Conservation (phyloP, 2,329 filamentous ascomycete genomes). For the Penicillium sp. region DNA sequence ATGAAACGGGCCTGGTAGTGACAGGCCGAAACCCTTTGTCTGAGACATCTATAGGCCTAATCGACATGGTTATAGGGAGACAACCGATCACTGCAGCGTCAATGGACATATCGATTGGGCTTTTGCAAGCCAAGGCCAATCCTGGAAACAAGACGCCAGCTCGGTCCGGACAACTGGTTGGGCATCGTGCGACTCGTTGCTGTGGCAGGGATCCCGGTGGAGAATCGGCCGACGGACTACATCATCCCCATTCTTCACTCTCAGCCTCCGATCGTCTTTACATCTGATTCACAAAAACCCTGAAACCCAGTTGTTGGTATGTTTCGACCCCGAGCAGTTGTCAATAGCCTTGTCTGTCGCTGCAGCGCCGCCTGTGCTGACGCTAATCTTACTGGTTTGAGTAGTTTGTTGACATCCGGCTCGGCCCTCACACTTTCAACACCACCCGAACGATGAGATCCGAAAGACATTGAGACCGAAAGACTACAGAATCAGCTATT, state of each 20-base stretch:
- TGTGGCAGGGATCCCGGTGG: slow-evolving; percentile 35
- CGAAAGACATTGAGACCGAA: slow-evolving; percentile 4
- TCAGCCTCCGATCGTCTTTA: slow-evolving; percentile 4
- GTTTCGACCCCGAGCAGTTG: background rate
- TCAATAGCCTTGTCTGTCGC: background rate
- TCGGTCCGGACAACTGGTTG: no score
- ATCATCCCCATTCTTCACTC: slow-evolving; percentile 21
- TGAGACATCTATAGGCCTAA: no score
- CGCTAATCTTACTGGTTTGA: slow-evolving; percentile 28
- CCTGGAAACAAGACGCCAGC: no score
- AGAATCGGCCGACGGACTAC: slow-evolving; percentile 25
- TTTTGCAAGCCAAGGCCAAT: no score
- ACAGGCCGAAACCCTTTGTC: no score
- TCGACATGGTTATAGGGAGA: no score
- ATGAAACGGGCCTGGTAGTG: no score
- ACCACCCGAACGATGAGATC: slow-evolving; percentile 10
- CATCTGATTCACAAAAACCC: slow-evolving; percentile 2
- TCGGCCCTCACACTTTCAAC: slow-evolving; percentile 9
- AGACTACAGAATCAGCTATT: background rate
- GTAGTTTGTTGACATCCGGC: slow-evolving; percentile 36
- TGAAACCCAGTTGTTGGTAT: slow-evolving; percentile 4
- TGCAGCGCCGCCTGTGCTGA: slow-evolving; percentile 5
- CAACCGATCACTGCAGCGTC: no score
- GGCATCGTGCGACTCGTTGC: slow-evolving; percentile 29
- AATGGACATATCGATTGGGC: no score